These are phyloP conservation scores for Carex kokanica DNA, from an alignment of 176 grass and related monocot genomes.

Conservation along the genomic window DNA sequence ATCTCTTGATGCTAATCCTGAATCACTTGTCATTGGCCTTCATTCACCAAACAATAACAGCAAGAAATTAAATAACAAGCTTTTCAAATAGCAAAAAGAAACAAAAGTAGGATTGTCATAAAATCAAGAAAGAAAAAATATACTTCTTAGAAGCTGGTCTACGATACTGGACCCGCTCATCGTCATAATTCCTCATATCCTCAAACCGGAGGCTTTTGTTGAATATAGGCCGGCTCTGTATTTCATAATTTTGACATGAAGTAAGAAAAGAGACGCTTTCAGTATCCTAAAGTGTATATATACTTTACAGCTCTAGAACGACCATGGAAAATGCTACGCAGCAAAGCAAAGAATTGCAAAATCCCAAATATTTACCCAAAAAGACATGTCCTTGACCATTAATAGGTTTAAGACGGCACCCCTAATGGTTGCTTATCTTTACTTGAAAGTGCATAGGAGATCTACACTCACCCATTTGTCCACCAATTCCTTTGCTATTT, in stretches of 20 bases:
- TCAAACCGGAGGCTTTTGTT: conserved; percentile 97
- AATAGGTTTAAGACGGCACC: background rate
- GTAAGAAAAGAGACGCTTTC: background rate
- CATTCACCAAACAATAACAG: conserved; percentile 5
- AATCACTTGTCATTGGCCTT: conserved; percentile 67
- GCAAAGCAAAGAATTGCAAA: background rate
- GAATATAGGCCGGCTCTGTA: conserved; percentile 94
- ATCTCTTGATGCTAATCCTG: conserved; percentile 61
- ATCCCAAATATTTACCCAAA: background rate
- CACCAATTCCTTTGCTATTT: conserved; percentile 89
- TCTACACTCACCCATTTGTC: conserved; percentile 85
- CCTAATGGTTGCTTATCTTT: background rate
- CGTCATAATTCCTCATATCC: conserved; percentile 80
- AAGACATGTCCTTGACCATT: background rate
- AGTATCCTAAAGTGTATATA: background rate
- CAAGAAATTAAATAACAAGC: conserved; percentile 7
- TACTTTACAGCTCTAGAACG: background rate
- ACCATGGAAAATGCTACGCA: background rate
- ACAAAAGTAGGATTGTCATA: background rate
- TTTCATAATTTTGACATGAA: conserved; percentile 12
- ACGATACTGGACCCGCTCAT: conserved; percentile 69
- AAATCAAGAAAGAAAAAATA: background rate
- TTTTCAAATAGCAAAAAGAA: conserved; percentile 25
- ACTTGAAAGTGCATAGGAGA: conserved; percentile 8
- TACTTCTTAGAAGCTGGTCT: conserved; percentile 68